Evolutionary conservation across 345 rosid genomes (phyloP).

Genomic region (Citrus sp.): DNA sequence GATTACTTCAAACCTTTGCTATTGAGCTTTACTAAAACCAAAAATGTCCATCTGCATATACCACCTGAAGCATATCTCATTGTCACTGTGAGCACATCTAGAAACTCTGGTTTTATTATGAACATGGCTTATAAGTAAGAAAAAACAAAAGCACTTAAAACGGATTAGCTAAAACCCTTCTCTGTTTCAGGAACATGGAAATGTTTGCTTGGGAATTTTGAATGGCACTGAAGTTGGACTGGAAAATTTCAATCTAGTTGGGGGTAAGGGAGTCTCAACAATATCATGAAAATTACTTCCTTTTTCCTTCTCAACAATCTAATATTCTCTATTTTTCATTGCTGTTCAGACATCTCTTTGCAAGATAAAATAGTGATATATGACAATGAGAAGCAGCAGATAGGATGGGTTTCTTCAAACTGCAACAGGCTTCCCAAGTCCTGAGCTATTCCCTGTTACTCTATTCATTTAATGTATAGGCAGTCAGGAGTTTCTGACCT

Average conservation of each 20-base stretch:
- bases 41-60: constrained; percentile 50
- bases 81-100: constrained; percentile 49
- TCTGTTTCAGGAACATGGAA: constrained; percentile 52
- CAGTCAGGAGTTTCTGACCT: constrained; percentile 21
- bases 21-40: constrained; percentile 44
- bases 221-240: constrained; percentile 61
- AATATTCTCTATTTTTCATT: background rate
- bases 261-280: constrained; percentile 46
- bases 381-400: constrained; percentile 69
- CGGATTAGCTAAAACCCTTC: background rate
- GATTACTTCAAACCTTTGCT: constrained; percentile 55
- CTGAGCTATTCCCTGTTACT: constrained; percentile 27
- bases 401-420: constrained; percentile 64
- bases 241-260: constrained; percentile 45
- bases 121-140: no score
- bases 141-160: background rate
- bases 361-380: constrained; percentile 66
- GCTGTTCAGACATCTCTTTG: constrained; percentile 48
- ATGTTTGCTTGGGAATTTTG: constrained; percentile 83
- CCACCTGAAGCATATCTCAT: constrained; percentile 78
- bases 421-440: constrained; percentile 66
- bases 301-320: background rate
- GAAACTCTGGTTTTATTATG: background rate
- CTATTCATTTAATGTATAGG: constrained; percentile 17
- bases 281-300: background rate